These are phyloP conservation scores for Polyporus arcularius DNA, from an alignment of 768 basidiomycete species.

Conservation along the genomic window DNA sequence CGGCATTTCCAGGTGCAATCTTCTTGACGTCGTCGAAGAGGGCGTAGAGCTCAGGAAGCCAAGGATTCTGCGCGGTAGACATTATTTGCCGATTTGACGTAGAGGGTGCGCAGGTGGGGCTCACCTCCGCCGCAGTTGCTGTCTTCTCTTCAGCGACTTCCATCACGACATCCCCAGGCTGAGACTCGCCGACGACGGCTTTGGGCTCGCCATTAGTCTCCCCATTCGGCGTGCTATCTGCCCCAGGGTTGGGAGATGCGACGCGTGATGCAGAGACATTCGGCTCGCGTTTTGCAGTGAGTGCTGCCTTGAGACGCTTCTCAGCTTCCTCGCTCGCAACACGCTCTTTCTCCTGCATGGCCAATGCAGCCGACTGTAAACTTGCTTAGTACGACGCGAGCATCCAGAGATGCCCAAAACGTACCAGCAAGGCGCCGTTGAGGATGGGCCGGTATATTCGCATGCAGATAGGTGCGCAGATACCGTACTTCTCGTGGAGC, in stretches of 20 bases:
- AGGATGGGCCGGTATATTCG: constrained; percentile 88
- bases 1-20: constrained; percentile 66
- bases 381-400: not conserved
- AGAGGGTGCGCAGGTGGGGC: not conserved
- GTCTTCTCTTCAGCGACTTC: constrained; percentile 3
- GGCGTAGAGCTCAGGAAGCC: constrained; percentile 72
- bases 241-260: constrained; percentile 55
- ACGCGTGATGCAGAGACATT: constrained; percentile 54
- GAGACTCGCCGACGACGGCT: constrained; percentile 21
- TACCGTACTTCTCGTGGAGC: constrained; percentile 73
- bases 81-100: not conserved
- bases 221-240: constrained; percentile 17
- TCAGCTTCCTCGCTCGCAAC: constrained; percentile 75
- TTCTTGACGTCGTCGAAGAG: constrained; percentile 77
- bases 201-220: constrained; percentile 30
- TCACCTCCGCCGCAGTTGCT: constrained; percentile 8
- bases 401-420: constrained; percentile 18
- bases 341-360: constrained; percentile 67
- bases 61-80: constrained; percentile 55
- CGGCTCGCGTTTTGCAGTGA: constrained; percentile 78
- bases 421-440: constrained; percentile 60
- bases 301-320: constrained; percentile 76
- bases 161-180: constrained; percentile 21
- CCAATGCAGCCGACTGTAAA: constrained; percentile 57
- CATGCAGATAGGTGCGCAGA: constrained; percentile 89